A percentile compares a stretch with the other conserved stretches of the same genome.
Conservation (phyloP, 2,329 filamentous ascomycete species). For the Penicillium palitans region DNA sequence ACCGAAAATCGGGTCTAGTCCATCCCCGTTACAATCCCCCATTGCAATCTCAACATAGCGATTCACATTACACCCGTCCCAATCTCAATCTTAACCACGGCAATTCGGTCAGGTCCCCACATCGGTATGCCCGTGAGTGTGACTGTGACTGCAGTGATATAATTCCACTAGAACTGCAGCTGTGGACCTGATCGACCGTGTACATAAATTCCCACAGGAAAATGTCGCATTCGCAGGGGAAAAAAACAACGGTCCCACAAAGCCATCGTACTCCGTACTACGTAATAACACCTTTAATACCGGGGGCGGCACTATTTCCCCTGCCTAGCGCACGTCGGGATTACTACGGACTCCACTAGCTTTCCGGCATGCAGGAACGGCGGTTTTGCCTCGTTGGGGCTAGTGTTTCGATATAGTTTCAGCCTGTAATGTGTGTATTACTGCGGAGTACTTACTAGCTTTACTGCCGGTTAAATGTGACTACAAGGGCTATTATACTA, state of each 20-base stretch:
- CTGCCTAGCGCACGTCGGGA: background rate
- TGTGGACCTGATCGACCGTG: background rate
- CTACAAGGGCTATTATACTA: background rate
- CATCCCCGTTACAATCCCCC: background rate
- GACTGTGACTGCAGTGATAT: background rate
- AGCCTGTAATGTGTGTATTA: background rate
- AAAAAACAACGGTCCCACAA: background rate
- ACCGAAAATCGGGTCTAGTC: background rate
- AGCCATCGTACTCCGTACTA: background rate
- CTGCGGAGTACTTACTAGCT: background rate
- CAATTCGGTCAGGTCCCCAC: background rate
- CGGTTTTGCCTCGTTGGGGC: background rate
- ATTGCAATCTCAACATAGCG: background rate
- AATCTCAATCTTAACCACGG: background rate
- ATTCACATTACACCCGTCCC: background rate
- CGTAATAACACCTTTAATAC: background rate
- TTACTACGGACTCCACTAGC: background rate
- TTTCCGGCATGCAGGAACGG: background rate
- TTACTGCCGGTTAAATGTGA: background rate
- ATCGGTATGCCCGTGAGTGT: conserved; percentile 4
- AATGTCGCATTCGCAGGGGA: background rate
- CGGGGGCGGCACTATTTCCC: background rate
- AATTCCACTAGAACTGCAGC: background rate
- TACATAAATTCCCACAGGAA: background rate
- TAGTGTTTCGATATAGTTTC: background rate